These are phyloP conservation scores for Hyparrhenia diplandra DNA, from an alignment of 176 grass and related monocot species.

Conservation along the genomic window DNA sequence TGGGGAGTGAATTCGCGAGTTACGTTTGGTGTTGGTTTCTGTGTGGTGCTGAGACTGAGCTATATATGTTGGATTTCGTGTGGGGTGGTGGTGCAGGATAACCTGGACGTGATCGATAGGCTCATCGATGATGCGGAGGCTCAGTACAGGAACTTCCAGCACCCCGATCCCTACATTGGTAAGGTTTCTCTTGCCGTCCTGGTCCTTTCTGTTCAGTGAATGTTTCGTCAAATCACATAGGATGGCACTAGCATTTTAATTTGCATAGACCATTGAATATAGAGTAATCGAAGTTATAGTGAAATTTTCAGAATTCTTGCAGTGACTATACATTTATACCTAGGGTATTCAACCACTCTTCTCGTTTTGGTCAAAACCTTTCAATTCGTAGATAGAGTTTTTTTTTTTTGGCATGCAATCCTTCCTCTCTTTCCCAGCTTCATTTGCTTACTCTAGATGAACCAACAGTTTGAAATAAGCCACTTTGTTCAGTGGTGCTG, in stretches of 20 bases:
- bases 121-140: constrained; percentile 73
- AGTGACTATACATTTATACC: neutral
- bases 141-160: constrained; percentile 65
- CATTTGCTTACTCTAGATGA: neutral
- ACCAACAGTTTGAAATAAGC: neutral
- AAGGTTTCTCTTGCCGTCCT: constrained; percentile 23
- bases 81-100: constrained; percentile 44
- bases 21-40: no score
- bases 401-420: neutral
- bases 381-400: no score
- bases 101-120: constrained; percentile 81
- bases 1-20: no score
- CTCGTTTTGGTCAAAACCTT: neutral
- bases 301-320: neutral
- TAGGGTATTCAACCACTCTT: neutral
- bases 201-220: neutral
- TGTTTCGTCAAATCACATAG: neutral
- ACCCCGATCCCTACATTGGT: constrained; percentile 99
- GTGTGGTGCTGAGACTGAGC: no score
- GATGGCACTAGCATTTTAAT: neutral
- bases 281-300: no score
- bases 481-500: neutral
- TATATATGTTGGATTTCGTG: no score
- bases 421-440: neutral
- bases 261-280: neutral